Evolutionary conservation across 2,329 filamentous ascomycete genomes (phyloP), one percentile per base, ranked within the genome.

Genomic region (Shiraia bambusicola): DNA sequence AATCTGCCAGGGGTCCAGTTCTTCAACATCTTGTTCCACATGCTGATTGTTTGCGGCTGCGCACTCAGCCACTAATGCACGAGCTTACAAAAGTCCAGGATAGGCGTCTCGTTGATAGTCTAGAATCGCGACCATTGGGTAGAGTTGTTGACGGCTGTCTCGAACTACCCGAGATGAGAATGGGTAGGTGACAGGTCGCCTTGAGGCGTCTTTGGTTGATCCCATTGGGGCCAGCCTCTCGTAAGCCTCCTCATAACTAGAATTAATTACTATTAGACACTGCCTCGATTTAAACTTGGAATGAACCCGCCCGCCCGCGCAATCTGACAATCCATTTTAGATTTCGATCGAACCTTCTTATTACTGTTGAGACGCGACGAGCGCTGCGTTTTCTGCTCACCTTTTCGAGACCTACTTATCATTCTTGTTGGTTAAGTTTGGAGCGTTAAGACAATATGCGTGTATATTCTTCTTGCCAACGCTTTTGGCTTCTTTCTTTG

Each of bases 271-370:
- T n/a, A n/a, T n/a, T n/a, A n/a, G n/a, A 33, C 38, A 41, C 38
- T 35, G 38, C 38, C 38, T 41, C 31, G 38, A 35, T 16, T 36
- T 31, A 30, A 41, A 41, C 31, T 12, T 41, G 31, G 38, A 35
- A 22, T 8, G 13, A 26, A 19, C n/a, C 24, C 24, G 10, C 29
- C 12, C 3, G 10, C n/a, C 30, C 37, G 37, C 37, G 25, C 15
- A 7, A n/a, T 2, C 16, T 11, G 8, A 6, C 30, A 15, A 13
- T 34, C 30, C 25, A 31, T 31, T 31, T 19, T 24, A 28, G 24
- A n/a, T 40, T 13, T 25, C 31, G 16, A 10, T 30, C 16, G n/a
- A n/a, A n/a, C 19, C 19, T 22, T 25, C 24, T 31, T n/a, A 8
- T 22, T 6, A 35, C 26, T 25, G 17, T 7, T 35, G 13, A 27